Evolutionary conservation across 768 basidiomycete species (phyloP).

Genomic region (Epithele typhae): DNA sequence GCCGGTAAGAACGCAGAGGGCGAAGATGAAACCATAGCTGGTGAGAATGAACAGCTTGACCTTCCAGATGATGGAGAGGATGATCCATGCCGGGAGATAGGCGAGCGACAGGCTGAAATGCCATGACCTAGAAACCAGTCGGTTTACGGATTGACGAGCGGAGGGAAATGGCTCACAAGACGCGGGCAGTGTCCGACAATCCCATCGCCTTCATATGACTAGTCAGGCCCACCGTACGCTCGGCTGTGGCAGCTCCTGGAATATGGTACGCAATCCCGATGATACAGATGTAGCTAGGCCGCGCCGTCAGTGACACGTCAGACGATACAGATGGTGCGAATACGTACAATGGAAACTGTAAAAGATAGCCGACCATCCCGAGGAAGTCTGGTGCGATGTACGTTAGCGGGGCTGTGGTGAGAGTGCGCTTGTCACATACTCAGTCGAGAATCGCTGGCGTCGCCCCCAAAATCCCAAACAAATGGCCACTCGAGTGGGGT

Average conservation of each 20-base stretch:
- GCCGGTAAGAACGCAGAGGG: conserved; percentile 63
- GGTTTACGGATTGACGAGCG: neutral
- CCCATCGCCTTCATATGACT: conserved; percentile 81
- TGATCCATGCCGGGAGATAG: conserved; percentile 77
- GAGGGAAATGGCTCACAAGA: conserved; percentile 36
- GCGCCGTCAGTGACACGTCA: neutral
- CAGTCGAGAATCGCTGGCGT: conserved; percentile 51
- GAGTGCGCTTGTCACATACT: conserved; percentile 37
- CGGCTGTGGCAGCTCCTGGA: conserved; percentile 63
- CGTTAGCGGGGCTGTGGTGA: neutral
- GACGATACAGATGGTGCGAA: neutral
- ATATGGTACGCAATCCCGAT: conserved; percentile 76
- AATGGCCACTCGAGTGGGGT: conserved; percentile 74
- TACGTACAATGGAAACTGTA: conserved; percentile 64
- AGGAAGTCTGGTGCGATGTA: conserved; percentile 46
- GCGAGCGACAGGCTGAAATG: conserved; percentile 59
- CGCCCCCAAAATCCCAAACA: conserved; percentile 59
- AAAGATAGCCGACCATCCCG: conserved; percentile 52
- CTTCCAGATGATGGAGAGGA: conserved; percentile 62
- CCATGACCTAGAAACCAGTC: conserved; percentile 42
- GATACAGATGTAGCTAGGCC: conserved; percentile 58
- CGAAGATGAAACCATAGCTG: conserved; percentile 53
- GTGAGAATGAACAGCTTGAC: conserved; percentile 61
- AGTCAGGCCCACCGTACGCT: conserved; percentile 61
- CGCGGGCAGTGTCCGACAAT: conserved; percentile 62